A percentile compares a stretch with the other conserved stretches of the same genome.
Conservation (phyloP, 352 stramenopile genomes). For the Blastocystis sp. region DNA sequence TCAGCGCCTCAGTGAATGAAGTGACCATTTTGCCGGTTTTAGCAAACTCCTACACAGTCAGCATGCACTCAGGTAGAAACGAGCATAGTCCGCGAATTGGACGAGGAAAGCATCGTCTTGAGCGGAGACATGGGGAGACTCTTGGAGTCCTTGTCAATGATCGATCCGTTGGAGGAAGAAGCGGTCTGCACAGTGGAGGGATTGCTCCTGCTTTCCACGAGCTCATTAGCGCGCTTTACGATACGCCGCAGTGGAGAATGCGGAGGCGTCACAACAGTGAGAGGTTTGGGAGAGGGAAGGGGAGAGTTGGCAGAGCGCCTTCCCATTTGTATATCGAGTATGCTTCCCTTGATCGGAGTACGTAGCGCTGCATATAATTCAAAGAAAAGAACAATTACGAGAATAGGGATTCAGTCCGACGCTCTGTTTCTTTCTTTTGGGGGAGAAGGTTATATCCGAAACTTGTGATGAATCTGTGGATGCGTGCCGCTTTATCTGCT, state of each 20-base stretch:
- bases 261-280: slow-evolving; percentile 8
- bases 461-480: neutral
- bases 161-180: neutral
- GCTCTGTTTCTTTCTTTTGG: slow-evolving; percentile 35
- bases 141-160: neutral
- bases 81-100: slow-evolving; percentile 28
- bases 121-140: neutral
- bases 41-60: slow-evolving; percentile 1
- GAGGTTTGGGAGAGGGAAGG: slow-evolving; percentile 21
- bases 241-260: slow-evolving; percentile 7
- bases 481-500: neutral
- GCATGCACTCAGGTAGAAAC: neutral
- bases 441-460: slow-evolving; percentile 1
- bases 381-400: neutral
- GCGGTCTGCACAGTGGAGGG: neutral
- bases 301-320: neutral
- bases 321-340: slow-evolving; percentile 37
- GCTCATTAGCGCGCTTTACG: slow-evolving; percentile 16
- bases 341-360: slow-evolving; percentile 36
- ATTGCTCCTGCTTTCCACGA: slow-evolving; percentile 14
- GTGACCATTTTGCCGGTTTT: slow-evolving; percentile 45
- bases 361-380: neutral
- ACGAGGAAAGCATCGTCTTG: slow-evolving; percentile 31
- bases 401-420: slow-evolving; percentile 17
- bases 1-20: slow-evolving; percentile 6